These are phyloP conservation scores for Acrasis kona DNA, from an alignment of 78 protist species.

Conservation along the genomic window DNA sequence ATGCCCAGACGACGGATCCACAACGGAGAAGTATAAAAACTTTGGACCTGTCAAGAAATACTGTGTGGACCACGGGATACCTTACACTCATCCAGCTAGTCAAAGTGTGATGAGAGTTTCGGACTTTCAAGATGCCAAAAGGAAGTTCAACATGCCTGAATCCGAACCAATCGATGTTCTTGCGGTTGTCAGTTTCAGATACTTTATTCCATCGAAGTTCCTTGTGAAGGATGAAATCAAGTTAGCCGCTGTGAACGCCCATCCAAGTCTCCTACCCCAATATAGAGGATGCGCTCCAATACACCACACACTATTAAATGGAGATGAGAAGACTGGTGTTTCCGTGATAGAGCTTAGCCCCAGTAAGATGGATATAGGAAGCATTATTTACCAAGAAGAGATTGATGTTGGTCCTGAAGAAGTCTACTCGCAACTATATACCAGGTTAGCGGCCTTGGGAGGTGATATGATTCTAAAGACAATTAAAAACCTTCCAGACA, in stretches of 20 bases:
- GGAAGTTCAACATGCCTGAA: too few relatives aligned
- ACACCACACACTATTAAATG: conserved; percentile 28
- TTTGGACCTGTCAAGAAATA: not conserved
- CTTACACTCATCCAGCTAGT: not conserved
- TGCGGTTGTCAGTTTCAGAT: conserved; percentile 53
- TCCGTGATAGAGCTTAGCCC: conserved; percentile 38
- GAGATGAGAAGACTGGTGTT: conserved; percentile 41
- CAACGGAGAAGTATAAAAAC: not conserved
- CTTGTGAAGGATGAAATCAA: not conserved
- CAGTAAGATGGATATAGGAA: not conserved
- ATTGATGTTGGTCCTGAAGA: not conserved
- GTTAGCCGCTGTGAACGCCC: conserved; percentile 50
- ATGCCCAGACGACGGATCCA: not conserved
- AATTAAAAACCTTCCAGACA: not conserved
- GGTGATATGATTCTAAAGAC: not conserved
- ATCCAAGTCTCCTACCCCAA: conserved; percentile 58
- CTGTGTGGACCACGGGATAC: not conserved
- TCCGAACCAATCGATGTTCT: not conserved
- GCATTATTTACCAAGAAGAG: not conserved
- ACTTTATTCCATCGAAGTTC: conserved; percentile 43
- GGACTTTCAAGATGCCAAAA: not conserved
- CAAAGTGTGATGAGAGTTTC: not conserved
- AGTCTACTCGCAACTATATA: not conserved
- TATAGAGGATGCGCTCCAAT: conserved; percentile 64
- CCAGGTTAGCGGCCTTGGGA: not conserved